Percentiles rank a stretch among this genome's conserved stretches.
phyloP scores from a whole-genome alignment of 306 rosid species.

The Amphicarpaea edgeworthii region DNA sequence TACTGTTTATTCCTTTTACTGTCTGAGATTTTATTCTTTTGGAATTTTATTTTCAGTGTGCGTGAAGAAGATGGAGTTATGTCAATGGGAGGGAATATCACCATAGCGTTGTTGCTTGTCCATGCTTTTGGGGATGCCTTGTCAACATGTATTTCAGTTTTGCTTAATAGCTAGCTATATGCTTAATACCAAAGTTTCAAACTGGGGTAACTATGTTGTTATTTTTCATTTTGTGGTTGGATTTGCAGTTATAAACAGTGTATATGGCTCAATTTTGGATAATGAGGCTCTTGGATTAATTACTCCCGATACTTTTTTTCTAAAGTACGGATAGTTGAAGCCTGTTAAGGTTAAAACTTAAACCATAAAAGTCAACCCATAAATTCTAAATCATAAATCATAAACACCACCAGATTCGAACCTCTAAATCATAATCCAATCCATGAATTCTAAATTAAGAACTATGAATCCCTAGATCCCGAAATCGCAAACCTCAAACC shows the following conservation, averaged over 20 bases:
- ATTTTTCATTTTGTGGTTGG: not conserved
- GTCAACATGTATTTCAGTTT: not conserved
- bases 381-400: too few relatives aligned
- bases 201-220: conserved; percentile 7
- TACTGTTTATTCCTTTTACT: not conserved
- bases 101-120: not conserved
- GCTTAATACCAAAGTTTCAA: not conserved
- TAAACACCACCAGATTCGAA: too few relatives aligned
- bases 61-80: conserved; percentile 35
- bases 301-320: not conserved
- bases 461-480: too few relatives aligned
- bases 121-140: conserved; percentile 19
- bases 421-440: too few relatives aligned
- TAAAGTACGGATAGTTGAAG: not conserved
- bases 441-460: too few relatives aligned
- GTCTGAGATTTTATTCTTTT: not conserved
- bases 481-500: too few relatives aligned
- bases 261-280: conserved; percentile 28
- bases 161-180: too few relatives aligned
- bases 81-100: not conserved
- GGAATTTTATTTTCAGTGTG: conserved; percentile 38
- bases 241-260: conserved; percentile 16
- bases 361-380: too few relatives aligned
- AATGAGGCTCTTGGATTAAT: not conserved
- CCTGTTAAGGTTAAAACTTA: not conserved